These are phyloP conservation scores for Perkinsus olseni DNA, from an alignment of 169 alveolate genomes.

Conservation along the genomic window DNA sequence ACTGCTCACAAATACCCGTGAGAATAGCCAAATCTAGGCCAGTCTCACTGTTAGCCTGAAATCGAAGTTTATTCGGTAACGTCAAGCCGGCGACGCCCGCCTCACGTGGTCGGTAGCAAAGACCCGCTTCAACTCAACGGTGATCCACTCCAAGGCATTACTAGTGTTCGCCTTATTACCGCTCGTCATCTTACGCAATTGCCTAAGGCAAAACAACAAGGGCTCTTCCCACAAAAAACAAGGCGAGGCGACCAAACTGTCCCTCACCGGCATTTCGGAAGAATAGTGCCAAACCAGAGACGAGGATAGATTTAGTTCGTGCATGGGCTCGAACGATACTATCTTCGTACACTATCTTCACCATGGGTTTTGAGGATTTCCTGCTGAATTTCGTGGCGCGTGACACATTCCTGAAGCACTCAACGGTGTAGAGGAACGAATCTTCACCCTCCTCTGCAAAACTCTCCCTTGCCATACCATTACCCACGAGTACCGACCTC, in stretches of 20 bases:
- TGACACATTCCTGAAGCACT: too few relatives aligned
- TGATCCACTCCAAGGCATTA: neutral
- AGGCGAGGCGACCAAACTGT: neutral
- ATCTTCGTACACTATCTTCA: too few relatives aligned
- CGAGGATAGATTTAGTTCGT: too few relatives aligned
- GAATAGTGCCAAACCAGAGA: too few relatives aligned
- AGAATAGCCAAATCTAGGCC: neutral
- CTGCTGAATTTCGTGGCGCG: too few relatives aligned
- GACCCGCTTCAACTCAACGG: neutral
- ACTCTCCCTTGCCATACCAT: neutral
- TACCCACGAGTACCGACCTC: neutral
- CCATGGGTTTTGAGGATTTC: too few relatives aligned
- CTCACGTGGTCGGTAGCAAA: neutral
- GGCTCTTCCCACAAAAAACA: neutral
- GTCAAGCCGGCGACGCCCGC: neutral
- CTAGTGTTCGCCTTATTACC: neutral
- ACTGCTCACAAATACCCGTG: neutral
- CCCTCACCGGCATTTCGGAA: too few relatives aligned
- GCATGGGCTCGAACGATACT: too few relatives aligned
- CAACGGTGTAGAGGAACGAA: too few relatives aligned
- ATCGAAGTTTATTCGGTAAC: too few relatives aligned
- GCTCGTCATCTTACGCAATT: neutral
- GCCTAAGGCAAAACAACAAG: neutral
- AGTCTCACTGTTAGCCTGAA: neutral
- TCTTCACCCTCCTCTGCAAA: too few relatives aligned